Evolutionary conservation across 2,329 filamentous ascomycete genomes (phyloP), one percentile per base, ranked within the genome.

Genomic region (Dothistroma pini): DNA sequence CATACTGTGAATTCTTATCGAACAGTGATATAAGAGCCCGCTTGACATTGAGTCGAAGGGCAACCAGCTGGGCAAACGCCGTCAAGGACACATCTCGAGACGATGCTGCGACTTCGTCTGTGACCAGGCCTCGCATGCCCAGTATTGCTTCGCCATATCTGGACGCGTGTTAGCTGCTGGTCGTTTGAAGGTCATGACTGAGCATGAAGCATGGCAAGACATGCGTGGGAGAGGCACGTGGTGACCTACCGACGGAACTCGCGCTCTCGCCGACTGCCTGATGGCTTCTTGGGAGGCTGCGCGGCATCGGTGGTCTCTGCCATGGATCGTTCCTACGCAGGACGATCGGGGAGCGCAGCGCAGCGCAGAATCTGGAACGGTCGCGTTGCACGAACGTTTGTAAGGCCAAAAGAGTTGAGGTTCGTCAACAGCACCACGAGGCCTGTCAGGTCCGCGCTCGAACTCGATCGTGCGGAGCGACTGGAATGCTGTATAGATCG

Each of bases 1-100:
- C 77, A 58, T 79, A 82, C 63, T 82, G 79, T 21, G 71, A 73
- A 7, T 79, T 73, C 32, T 76, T 75, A 64, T 81, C 80, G 57
- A 83, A 78, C 9, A 83, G 72, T 63, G 76, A 79, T 60, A 78
- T 68, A 62, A 77, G 68, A 16, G 69, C 70, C 14, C 75, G 69
- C 49, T 74, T 70, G 7, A 70, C 69, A 35, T 73, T 63, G 8
- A 78, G 66, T 14, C 75, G 69, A 62, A 74, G 70, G 52, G 74
- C 71, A 10, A 71, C 71, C 16, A 78, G 69, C 57, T 78, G 83
- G 10, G 80, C 74, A 60, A 80, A 78, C 2, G 78, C 77, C 1
- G 78, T 78, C 22, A 83, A 35, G 8, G 58, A 53, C 10, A 63
- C 51, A 57, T 63, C 62, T 4, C 29, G 14, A n/a, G 58, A 61